Evolutionary conservation across 2,329 filamentous ascomycete species (phyloP).

Genomic region (Thyridium curvatum): DNA sequence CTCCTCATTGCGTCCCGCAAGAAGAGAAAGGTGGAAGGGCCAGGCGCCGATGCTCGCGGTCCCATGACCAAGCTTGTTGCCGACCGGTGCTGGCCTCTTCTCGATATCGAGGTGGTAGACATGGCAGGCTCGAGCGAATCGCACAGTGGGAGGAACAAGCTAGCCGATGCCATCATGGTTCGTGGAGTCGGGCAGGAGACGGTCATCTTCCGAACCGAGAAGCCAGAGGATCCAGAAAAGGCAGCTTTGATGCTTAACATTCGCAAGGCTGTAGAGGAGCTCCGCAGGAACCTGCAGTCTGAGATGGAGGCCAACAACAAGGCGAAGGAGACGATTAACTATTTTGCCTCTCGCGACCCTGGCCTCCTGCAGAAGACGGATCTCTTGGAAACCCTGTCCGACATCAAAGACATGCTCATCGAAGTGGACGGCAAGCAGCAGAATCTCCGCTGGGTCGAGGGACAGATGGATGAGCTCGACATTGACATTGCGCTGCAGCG

Average conservation of each 20-base stretch:
- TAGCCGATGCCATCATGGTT: constrained; percentile 84
- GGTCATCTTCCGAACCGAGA: constrained; percentile 90
- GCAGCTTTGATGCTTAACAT: constrained; percentile 78
- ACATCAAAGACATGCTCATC: constrained; percentile 81
- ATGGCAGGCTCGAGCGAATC: constrained; percentile 63
- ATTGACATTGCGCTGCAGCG: constrained; percentile 90
- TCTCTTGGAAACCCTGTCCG: constrained; percentile 69
- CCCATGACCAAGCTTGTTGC: constrained; percentile 75
- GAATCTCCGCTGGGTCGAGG: constrained; percentile 91
- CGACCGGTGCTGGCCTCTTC: constrained; percentile 87
- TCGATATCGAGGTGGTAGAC: constrained; percentile 90
- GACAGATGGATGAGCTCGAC: constrained; percentile 90
- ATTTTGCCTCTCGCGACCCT: constrained; percentile 73
- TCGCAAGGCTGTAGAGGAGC: constrained; percentile 84
- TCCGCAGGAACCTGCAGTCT: constrained; percentile 77
- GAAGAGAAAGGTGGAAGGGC: constrained; percentile 77
- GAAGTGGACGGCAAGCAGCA: constrained; percentile 96
- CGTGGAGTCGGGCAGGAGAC: constrained; percentile 80
- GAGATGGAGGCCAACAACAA: constrained; percentile 86
- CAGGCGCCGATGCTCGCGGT: constrained; percentile 40
- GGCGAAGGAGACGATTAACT: constrained; percentile 77
- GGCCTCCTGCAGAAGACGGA: constrained; percentile 73
- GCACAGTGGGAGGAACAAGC: constrained; percentile 51
- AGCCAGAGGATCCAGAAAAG: constrained; percentile 73
- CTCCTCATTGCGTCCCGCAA: constrained; percentile 85